Evolutionary conservation across 805 yeast species (phyloP), one percentile per base, ranked within the genome.

Genomic region (Metschnikowia gelsemii): DNA sequence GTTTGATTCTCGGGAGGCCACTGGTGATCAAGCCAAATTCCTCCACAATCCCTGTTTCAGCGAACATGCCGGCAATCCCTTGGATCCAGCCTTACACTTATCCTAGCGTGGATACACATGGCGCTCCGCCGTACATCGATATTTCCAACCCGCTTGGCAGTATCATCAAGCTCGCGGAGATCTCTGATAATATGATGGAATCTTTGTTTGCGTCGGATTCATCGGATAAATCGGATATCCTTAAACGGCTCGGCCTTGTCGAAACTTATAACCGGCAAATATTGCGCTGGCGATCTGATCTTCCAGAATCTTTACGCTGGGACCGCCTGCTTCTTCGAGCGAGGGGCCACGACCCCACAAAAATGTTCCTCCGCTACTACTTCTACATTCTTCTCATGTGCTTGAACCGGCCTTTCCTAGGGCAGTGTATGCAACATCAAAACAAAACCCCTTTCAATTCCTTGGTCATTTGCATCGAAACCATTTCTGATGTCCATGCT

Each of bases 331-430:
- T 21, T 8, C 20, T 47, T 8, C 19, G 22, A 4, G 32, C 12
- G 5, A 23, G 21, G 2, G 47, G 50, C 22, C 45, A 47, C 28
- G 46, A 47, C 25, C 38, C 45, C 27, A 39, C 49, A 14, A 33
- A 34, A 14, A 45, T 42, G 47, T 42, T 45, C 32, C 23, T 36
- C 27, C 47, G 51, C n/a, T 47, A 46, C 35, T 45, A 42, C 23
- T 47, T 36, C 38, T 47, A 46, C 37, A 39, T 45, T 21, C 38
- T 47, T 13, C 34, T 47, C 8, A 26, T 46, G 9, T 45, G 50
- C 25, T 32, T 47, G 22, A 47, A 47, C 30, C 42, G 51, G 18
- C 50, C 50, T 5, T 47, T 47, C 19, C 38, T 46, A n/a, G n/a
- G n/a, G n/a, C n/a, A n/a, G n/a, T n/a, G n/a, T n/a, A n/a, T 9